phyloP scores from a whole-genome alignment of 2,329 filamentous ascomycete genomes.

The Ophiostoma himal-ulmi region DNA sequence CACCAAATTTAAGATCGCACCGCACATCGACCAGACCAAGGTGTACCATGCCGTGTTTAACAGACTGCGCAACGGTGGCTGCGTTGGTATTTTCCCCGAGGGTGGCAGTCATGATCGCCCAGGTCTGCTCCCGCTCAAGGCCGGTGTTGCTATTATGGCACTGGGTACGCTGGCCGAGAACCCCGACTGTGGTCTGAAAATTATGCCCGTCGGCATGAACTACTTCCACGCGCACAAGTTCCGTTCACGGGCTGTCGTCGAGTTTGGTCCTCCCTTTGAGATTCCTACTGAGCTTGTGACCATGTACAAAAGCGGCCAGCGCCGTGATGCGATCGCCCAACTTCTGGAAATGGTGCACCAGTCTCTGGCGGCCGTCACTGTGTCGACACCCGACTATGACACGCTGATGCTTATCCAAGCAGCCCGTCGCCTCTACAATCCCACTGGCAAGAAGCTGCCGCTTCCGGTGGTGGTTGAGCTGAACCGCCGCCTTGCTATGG shows the following conservation, averaged over 20 bases:
- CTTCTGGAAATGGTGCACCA: constrained; percentile 84
- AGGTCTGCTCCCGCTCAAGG: constrained; percentile 86
- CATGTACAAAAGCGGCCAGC: constrained; percentile 75
- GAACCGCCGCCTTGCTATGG: constrained; percentile 82
- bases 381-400: constrained; percentile 89
- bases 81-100: constrained; percentile 94
- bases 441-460: constrained; percentile 87
- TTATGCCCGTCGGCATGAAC: constrained; percentile 97
- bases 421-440: constrained; percentile 86
- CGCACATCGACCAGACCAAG: constrained; percentile 87
- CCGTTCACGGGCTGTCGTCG: constrained; percentile 87
- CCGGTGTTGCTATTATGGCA: constrained; percentile 96
- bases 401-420: constrained; percentile 96
- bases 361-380: constrained; percentile 78
- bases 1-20: constrained; percentile 78
- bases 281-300: constrained; percentile 76
- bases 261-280: constrained; percentile 87
- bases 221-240: constrained; percentile 99
- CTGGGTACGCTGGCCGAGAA: constrained; percentile 80
- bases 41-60: constrained; percentile 93
- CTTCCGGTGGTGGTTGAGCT: constrained; percentile 90
- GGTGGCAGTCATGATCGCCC: constrained; percentile 93
- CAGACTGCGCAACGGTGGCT: constrained; percentile 73
- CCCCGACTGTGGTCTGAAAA: constrained; percentile 82
- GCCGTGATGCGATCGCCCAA: constrained; percentile 78